Conservation (phyloP, 805 yeast species). For the Sungouiozyma intestinalis region DNA sequence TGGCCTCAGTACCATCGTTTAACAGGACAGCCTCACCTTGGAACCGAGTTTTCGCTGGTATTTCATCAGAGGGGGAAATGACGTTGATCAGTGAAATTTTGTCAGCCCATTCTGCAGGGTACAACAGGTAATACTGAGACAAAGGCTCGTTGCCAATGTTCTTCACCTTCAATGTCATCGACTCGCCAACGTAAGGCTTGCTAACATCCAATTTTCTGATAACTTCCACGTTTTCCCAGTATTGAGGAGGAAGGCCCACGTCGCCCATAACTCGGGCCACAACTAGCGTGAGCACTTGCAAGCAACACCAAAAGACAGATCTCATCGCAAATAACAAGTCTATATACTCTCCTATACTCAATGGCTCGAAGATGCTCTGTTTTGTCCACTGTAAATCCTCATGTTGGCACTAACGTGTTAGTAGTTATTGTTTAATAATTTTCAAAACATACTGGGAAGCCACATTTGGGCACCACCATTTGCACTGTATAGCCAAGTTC, state of each 20-base stretch:
- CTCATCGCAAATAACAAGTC: not conserved
- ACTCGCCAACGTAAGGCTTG: conserved; percentile 56
- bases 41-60: conserved; percentile 19
- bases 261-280: conserved; percentile 2
- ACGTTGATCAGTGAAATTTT: conserved; percentile 39
- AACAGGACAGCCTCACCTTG: conserved; percentile 14
- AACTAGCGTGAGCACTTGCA: conserved; percentile 7
- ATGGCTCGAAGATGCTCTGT: too few relatives aligned
- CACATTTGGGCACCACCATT: too few relatives aligned
- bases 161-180: conserved; percentile 40
- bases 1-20: conserved; percentile 22
- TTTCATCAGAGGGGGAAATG: conserved; percentile 20
- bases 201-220: conserved; percentile 52
- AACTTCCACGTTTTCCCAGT: conserved; percentile 47
- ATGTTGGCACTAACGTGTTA: too few relatives aligned
- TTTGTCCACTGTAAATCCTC: too few relatives aligned
- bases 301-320: conserved; percentile 1
- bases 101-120: conserved; percentile 39
- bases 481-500: too few relatives aligned
- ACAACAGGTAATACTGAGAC: conserved; percentile 44
- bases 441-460: too few relatives aligned
- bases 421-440: too few relatives aligned
- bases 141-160: conserved; percentile 50
- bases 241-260: conserved; percentile 8
- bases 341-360: not conserved